Evolutionary conservation across 352 stramenopile genomes (phyloP).

Genomic region (Phytophthora crassamura): DNA sequence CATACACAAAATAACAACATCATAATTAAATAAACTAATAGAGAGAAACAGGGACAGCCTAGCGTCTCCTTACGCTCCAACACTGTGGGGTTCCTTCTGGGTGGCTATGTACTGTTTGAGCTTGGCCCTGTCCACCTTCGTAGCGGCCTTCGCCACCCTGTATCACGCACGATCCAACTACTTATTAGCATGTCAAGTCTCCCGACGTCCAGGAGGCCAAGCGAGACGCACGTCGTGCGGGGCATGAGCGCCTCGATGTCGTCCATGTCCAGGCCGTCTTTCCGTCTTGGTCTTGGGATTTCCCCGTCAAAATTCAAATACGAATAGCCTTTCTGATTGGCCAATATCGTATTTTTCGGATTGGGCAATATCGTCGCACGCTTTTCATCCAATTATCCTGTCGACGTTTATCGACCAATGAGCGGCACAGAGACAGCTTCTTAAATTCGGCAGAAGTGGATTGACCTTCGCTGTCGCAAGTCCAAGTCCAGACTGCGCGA

Average conservation of each 20-base stretch:
- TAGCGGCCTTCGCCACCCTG: constrained; percentile 52
- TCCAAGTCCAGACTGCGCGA: constrained; percentile 1
- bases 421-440: constrained; percentile 26
- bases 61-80: constrained; percentile 28
- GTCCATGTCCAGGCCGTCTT: constrained; percentile 32
- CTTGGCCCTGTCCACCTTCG: constrained; percentile 54
- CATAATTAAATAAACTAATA: constrained; percentile 2
- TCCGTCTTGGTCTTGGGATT: background rate
- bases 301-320: constrained; percentile 15
- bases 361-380: constrained; percentile 9
- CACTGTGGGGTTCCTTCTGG: constrained; percentile 40
- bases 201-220: background rate
- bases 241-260: constrained; percentile 78
- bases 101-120: constrained; percentile 71
- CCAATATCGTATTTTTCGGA: background rate
- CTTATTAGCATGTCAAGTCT: too few species aligned
- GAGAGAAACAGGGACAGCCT: background rate
- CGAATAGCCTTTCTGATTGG: too few species aligned
- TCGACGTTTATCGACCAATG: constrained; percentile 25
- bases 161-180: background rate
- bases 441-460: constrained; percentile 22
- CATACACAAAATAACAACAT: constrained; percentile 1
- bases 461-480: constrained; percentile 13
- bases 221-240: constrained; percentile 59
- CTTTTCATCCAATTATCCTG: constrained; percentile 26